Evolutionary conservation across 1,284 basidiomycete species (phyloP).

Genomic region (Leccinum subrobustum): DNA sequence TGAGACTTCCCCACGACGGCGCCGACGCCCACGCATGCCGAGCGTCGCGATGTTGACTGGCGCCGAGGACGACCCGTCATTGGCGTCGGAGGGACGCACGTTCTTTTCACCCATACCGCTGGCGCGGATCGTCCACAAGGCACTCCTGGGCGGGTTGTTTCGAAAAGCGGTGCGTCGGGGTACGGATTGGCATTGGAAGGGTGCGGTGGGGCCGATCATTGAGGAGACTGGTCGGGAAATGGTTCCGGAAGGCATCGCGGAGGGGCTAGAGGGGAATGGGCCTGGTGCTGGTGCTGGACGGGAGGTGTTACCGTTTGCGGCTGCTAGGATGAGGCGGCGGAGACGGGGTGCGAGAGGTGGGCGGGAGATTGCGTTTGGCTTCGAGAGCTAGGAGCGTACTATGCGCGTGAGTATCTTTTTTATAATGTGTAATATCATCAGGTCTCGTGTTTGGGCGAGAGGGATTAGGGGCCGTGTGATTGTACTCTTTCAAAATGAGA

Average conservation of each 20-base stretch:
- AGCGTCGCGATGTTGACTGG: slow-evolving; percentile 24
- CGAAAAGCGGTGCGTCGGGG: slow-evolving; percentile 18
- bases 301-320: slow-evolving; percentile 17
- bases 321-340: slow-evolving; percentile 24
- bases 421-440: no score
- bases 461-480: no score
- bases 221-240: slow-evolving; percentile 22
- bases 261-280: not conserved
- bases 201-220: slow-evolving; percentile 12
- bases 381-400: slow-evolving; percentile 8
- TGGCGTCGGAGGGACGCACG: not conserved
- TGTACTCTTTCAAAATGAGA: no score
- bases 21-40: slow-evolving; percentile 12
- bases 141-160: slow-evolving; percentile 24
- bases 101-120: slow-evolving; percentile 14
- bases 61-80: not conserved
- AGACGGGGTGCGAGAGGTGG: slow-evolving; percentile 22
- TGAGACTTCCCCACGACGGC: not conserved
- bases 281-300: not conserved
- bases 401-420: not conserved
- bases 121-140: slow-evolving; percentile 17
- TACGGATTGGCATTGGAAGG: slow-evolving; percentile 27
- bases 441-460: no score
- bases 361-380: slow-evolving; percentile 20
- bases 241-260: slow-evolving; percentile 15